phyloP scores from a whole-genome alignment of 179 eudicot species.

The Monotropa hypopitys region DNA sequence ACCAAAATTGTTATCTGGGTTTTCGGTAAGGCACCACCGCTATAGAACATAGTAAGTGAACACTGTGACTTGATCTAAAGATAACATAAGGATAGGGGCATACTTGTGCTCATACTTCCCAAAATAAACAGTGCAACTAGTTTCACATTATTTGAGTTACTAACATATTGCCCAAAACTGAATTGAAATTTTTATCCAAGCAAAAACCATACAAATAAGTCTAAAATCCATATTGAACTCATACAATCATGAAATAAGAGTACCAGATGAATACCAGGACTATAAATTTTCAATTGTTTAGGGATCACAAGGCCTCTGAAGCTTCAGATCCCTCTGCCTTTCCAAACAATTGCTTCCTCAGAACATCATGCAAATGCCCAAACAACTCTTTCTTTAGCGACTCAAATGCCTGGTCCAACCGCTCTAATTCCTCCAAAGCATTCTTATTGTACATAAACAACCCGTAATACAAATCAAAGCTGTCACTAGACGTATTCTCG shows the following conservation, averaged over 20 bases:
- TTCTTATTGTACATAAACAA: constrained; percentile 75
- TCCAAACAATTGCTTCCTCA: constrained; percentile 63
- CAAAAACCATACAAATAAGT: neutral
- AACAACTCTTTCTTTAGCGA: constrained; percentile 62
- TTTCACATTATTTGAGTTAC: neutral
- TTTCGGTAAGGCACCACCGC: neutral
- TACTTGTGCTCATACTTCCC: neutral
- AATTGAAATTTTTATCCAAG: neutral
- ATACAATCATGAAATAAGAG: neutral
- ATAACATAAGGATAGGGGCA: neutral
- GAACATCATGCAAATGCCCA: constrained; percentile 59
- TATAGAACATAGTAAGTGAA: neutral
- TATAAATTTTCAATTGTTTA: neutral
- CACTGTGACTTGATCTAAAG: no score
- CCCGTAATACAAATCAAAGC: constrained; percentile 81
- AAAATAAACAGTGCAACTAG: neutral
- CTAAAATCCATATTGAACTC: neutral
- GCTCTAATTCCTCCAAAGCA: constrained; percentile 66
- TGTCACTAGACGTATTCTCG: constrained; percentile 66
- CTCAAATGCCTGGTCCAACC: constrained; percentile 70
- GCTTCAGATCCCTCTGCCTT: constrained; percentile 14
- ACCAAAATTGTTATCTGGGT: neutral
- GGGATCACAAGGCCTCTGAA: neutral
- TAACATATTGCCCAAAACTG: neutral
- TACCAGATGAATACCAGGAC: neutral